Base-by-base conservation (phyloP, 805 yeast genomes). In the Wilhelminamyces savonicus region DNA sequence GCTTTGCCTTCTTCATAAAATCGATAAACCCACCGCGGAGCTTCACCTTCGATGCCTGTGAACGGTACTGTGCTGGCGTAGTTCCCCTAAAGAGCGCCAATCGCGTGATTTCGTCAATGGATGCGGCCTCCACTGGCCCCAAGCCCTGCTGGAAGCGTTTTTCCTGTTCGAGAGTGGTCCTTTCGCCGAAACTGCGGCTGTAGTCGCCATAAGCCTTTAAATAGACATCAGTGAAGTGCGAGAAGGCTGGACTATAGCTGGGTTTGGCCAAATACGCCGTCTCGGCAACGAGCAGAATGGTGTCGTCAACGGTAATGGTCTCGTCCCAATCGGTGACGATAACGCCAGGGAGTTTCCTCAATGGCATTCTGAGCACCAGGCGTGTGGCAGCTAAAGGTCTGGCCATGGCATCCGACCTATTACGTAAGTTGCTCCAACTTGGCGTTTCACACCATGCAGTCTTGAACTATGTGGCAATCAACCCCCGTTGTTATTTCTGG, bases 261-360 rank as follows among this genome's bases (percentile, higher is more conserved):
- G 67, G 66, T 24, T 64, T 59, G 11, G 44, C 29, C 3, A 19
- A 21, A 30, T 71, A 70, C 0, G 76, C 71, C 3, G 74, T 62
- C 21, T 62, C 52, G 10, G 76, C 74, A n/a, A 76, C 56, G 4
- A 71, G 43, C 16, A 48, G 48, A 17, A 78, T 67, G 1, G 86
- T 76, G 48, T 78, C 85, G 18, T 51, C 44, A 5, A 43, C 39
- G 0, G 85, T 76, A 16, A 75, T 62, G 0, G 85, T 78, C 24
- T 77, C 84, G 46, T 78, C 86, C 78, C 82, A 78, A 40, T 78
- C 86, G 3, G 70, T 50, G 2, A 76, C 59, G 8, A 76, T 38
- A 11, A 39, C 31, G 14, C 31, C 5, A 4, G 9, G 9, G 7
- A 12, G 24, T 7, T 16, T 5, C 12, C n/a, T n/a, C n/a, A n/a